Evolutionary conservation across 2,329 filamentous ascomycete genomes (phyloP), one percentile per base, ranked within the genome.

Genomic region (Didymellaceae sp.): DNA sequence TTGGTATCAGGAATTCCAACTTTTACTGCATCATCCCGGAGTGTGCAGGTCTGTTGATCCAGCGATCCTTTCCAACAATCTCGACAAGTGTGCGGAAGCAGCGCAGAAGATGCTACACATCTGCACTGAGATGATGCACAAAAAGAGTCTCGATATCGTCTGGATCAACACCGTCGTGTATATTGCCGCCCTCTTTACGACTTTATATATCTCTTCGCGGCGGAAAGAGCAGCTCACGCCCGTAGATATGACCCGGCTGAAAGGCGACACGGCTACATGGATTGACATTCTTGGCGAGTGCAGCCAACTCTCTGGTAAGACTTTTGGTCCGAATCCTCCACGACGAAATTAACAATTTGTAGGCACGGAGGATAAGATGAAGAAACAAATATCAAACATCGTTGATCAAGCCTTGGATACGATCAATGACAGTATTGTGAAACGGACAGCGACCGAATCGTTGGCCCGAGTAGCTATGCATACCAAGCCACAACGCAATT

Each of bases 131-230:
- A 73, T 92, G 38, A 81, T 83, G 50, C 80, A 79, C 58, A 77
- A 86, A 49, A 89, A 87, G 63, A 85, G 84, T 34, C 74, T 92
- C 4, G 89, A 93, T 64, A 89, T 87, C 1, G 90, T 88, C 1
- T 92, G 89, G 88, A 88, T 89, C 61, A 86, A 87, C 38, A 80
- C 85, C 39, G 86, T 88, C 0, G 81, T 89, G 5, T 90, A 89
- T 63, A 80, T 89, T 10, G 84, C 87, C 33, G 87, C 87, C 20
- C 86, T 90, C 48, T 89, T 91, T 61, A 88, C 87, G 0, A 86
- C 83, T 11, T 75, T 93, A 0, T 89, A 88, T 37, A 83, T 84
- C 1, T 81, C 86, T 46, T 89, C 85, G 77, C 83, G 90, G 65
- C 82, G 86, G 38, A 80, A 86, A 22, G 82, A 83, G 39, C 78